These are phyloP conservation scores for Boletus edulis DNA, from an alignment of 768 basidiomycete genomes.

Conservation along the genomic window DNA sequence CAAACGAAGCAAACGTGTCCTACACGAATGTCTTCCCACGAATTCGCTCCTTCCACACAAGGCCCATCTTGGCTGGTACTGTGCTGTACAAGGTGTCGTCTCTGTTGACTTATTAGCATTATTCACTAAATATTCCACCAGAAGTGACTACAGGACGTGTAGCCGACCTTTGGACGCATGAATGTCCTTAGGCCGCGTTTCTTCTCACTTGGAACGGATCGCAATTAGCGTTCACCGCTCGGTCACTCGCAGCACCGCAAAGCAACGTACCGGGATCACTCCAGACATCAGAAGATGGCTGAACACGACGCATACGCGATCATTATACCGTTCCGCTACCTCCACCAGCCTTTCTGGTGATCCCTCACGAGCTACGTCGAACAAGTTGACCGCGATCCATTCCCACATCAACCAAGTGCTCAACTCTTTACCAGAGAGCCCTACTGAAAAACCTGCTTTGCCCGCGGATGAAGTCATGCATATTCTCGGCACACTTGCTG, in stretches of 20 bases:
- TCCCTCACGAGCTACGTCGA: slow-evolving; percentile 10
- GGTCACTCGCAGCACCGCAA: slow-evolving; percentile 9
- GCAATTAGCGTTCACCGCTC: slow-evolving; percentile 26
- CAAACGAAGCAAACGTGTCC: slow-evolving; percentile 29
- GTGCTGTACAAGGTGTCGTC: slow-evolving; percentile 16
- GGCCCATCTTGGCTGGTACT: too few species aligned
- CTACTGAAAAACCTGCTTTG: slow-evolving; percentile 10
- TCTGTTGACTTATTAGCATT: not conserved
- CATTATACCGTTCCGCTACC: not conserved
- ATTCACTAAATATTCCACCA: slow-evolving; percentile 3
- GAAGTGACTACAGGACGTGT: slow-evolving; percentile 12
- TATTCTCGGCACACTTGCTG: slow-evolving; percentile 46
- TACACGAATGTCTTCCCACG: slow-evolving; percentile 26
- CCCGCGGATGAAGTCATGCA: slow-evolving; percentile 32
- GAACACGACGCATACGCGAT: slow-evolving; percentile 9
- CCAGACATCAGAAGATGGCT: slow-evolving; percentile 24
- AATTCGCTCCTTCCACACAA: not conserved
- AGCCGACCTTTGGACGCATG: slow-evolving; percentile 41
- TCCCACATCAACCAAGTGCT: slow-evolving; percentile 23
- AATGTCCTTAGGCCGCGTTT: slow-evolving; percentile 54
- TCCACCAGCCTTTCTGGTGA: slow-evolving; percentile 5
- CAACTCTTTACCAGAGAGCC: slow-evolving; percentile 14
- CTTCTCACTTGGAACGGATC: slow-evolving; percentile 29
- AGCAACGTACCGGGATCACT: slow-evolving; percentile 5
- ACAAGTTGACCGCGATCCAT: slow-evolving; percentile 22